phyloP scores from a whole-genome alignment of 2,329 filamentous ascomycete species.

The Dothideomycetes sp. region DNA sequence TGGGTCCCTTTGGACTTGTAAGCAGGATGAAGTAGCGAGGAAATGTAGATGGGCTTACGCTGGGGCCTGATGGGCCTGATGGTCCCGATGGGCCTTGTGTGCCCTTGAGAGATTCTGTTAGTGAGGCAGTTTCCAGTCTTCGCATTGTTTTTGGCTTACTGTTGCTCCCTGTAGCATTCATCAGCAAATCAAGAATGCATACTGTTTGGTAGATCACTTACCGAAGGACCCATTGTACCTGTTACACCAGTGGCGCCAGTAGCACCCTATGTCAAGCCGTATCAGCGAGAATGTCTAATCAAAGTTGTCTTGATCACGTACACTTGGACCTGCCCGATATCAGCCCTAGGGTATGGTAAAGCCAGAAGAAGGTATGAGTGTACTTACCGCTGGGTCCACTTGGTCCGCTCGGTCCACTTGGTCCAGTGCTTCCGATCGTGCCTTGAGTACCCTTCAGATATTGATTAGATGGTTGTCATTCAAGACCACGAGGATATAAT shows the following conservation, averaged over 20 bases:
- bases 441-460: conserved; percentile 1
- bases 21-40: not conserved
- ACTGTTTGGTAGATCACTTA: not conserved
- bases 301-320: not conserved
- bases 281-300: not conserved
- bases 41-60: not conserved
- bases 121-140: no score
- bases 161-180: no score
- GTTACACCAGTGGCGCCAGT: conserved; percentile 10
- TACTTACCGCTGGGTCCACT: conserved; percentile 3
- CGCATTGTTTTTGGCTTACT: no score
- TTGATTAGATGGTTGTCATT: not conserved
- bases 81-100: not conserved
- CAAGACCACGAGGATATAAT: not conserved
- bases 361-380: no score
- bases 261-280: not conserved
- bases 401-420: conserved; percentile 1
- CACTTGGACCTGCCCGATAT: not conserved
- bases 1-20: not conserved
- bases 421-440: not conserved
- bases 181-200: no score
- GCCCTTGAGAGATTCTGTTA: no score
- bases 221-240: conserved; percentile 3
- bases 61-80: conserved; percentile 4
- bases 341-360: not conserved